Evolutionary conservation across 129 eudicot genomes (phyloP).

Genomic region (Artemisia tridentata): DNA sequence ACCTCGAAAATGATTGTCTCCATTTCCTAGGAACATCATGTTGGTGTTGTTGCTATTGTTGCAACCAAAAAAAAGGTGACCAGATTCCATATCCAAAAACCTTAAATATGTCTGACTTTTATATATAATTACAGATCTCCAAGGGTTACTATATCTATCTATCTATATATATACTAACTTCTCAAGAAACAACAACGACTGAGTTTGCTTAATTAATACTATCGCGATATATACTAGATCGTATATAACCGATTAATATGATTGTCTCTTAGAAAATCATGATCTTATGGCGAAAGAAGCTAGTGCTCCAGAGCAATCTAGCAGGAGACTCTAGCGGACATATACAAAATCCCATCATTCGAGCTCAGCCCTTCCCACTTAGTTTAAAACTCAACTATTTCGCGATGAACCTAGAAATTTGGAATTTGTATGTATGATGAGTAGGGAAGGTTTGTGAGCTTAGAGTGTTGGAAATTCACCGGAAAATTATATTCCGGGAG

Average conservation of each 20-base stretch:
- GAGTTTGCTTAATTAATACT: slow-evolving; percentile 5
- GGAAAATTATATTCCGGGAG: slow-evolving; percentile 29
- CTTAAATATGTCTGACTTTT: neutral
- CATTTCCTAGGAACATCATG: slow-evolving; percentile 73
- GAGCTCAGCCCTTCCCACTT: slow-evolving; percentile 31
- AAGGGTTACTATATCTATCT: slow-evolving; percentile 20
- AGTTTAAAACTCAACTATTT: slow-evolving; percentile 9
- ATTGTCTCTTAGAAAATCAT: slow-evolving; percentile 61
- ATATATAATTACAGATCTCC: too few relatives aligned
- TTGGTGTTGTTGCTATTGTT: slow-evolving; percentile 37
- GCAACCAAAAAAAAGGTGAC: slow-evolving; percentile 57
- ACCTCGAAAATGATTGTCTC: slow-evolving; percentile 67
- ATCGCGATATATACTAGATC: slow-evolving; percentile 3
- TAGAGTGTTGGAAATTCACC: slow-evolving; percentile 19
- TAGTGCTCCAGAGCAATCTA: slow-evolving; percentile 87
- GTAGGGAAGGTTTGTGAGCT: neutral
- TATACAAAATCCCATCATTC: slow-evolving; percentile 83
- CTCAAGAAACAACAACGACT: slow-evolving; percentile 22
- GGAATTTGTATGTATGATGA: neutral
- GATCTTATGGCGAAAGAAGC: slow-evolving; percentile 97
- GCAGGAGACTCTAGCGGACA: slow-evolving; percentile 88
- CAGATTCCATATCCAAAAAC: slow-evolving; percentile 56
- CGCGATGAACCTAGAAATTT: slow-evolving; percentile 14
- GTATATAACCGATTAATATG: slow-evolving; percentile 10
- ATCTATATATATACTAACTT: slow-evolving; percentile 21